Evolutionary conservation across 1,284 basidiomycete species (phyloP), one percentile per base, ranked within the genome.

Genomic region (Golubevia sp.): DNA sequence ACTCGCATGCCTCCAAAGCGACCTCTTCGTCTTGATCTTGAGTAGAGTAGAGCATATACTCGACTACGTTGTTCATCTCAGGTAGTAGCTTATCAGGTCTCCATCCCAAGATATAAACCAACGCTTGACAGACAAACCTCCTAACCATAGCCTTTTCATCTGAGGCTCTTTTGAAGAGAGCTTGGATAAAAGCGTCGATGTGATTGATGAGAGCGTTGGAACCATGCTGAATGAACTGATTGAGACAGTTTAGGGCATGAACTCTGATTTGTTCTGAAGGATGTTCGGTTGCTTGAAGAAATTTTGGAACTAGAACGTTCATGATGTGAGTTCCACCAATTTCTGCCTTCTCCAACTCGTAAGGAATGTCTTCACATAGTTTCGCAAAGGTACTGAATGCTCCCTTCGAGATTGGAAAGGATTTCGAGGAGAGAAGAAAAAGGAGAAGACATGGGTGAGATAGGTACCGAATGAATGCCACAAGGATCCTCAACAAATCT

Each of bases 41-140:
- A 8, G 94, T 98, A 44, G 94, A 97, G 86, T 95, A 99, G 49
- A 98, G 88, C 92, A 99, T 99, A 86, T 97, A 99, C 83, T 97
- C 94, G 49, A 97, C 95, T 52, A 99, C 94, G 76, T 94, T 95
- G 57, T 87, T 86, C 89, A 99, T 93, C 84, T 98, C 93, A 0
- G 97, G 97, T 86, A 97, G 91, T 65, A 99, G 90, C 85, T 97
- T 97, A 85, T 98, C 95, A 1, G 97, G 93, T 5, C 94, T 90
- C 25, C 92, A 91, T 48, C 93, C 92, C 58, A 99, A 90, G 52
- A 99, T 91, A 44, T 96, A 87, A 13, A 97, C 95, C 57, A 99
- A 90, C 2, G 94, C 93, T 79, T 97, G 92, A 85, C 97, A 99
- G 63, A 99, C 96, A 79, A 93, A 92, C 71, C 93, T 91, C 58